Evolutionary conservation across 768 basidiomycete genomes (phyloP).

Genomic region (Boletus eberwhitei): DNA sequence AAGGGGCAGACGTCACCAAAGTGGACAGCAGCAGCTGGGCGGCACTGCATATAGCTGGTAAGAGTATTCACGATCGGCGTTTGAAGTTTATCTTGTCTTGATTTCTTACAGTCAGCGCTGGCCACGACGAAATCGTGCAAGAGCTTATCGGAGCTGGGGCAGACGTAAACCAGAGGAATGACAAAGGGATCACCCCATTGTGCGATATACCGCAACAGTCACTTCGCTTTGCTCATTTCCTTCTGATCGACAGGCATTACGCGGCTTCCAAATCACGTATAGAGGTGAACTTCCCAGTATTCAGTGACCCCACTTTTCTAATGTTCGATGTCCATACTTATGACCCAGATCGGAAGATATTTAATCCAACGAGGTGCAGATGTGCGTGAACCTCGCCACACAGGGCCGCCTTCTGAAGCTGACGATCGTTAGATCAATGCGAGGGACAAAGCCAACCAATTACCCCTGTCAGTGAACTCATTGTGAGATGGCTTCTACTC

Average conservation of each 20-base stretch:
- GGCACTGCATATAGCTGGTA: slow-evolving; percentile 76
- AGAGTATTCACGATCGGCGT: neutral
- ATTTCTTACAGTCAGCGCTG: slow-evolving; percentile 64
- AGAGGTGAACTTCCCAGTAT: slow-evolving; percentile 49
- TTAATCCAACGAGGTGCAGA: slow-evolving; percentile 88
- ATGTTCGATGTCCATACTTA: slow-evolving; percentile 27
- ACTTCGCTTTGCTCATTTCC: slow-evolving; percentile 2
- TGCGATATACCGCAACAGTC: slow-evolving; percentile 34
- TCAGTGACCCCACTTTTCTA: slow-evolving; percentile 18
- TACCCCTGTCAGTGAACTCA: slow-evolving; percentile 61
- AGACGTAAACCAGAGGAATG: slow-evolving; percentile 74
- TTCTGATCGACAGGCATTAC: slow-evolving; percentile 62
- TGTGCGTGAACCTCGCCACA: slow-evolving; percentile 50
- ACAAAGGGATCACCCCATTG: slow-evolving; percentile 83
- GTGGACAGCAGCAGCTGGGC: slow-evolving; percentile 72
- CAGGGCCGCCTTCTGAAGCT: slow-evolving; percentile 29
- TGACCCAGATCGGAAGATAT: slow-evolving; percentile 75
- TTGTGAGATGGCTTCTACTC: neutral
- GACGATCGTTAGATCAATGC: slow-evolving; percentile 75
- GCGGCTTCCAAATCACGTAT: slow-evolving; percentile 89
- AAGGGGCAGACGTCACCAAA: slow-evolving; percentile 63
- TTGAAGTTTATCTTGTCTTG: neutral
- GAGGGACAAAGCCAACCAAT: slow-evolving; percentile 89
- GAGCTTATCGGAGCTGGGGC: slow-evolving; percentile 82
- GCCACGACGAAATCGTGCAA: slow-evolving; percentile 67